Conservation (phyloP, 164 flowering plant genomes). For the Santalum album region DNA sequence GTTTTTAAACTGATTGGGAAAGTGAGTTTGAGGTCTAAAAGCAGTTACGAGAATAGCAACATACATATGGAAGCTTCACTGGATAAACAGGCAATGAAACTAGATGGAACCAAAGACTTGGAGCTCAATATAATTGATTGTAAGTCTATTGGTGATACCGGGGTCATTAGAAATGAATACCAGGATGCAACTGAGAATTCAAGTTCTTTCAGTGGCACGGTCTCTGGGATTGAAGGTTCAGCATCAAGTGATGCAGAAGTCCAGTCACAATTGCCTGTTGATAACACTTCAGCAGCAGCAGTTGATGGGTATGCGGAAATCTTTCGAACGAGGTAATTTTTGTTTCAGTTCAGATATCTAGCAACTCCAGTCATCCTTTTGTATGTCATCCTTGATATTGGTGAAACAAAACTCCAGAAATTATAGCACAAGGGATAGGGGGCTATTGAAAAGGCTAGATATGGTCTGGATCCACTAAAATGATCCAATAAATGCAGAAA, state of each 20-base stretch:
- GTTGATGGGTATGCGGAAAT: constrained; percentile 9
- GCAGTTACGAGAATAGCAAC: constrained; percentile 8
- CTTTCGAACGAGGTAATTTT: constrained; percentile 15
- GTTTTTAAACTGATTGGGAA: constrained; percentile 4
- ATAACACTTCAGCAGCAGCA: not conserved
- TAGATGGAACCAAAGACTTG: constrained; percentile 14
- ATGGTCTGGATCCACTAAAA: too few relatives aligned
- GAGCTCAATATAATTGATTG: constrained; percentile 20
- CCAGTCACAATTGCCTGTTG: constrained; percentile 14
- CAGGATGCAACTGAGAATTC: constrained; percentile 26
- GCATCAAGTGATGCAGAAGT: constrained; percentile 22
- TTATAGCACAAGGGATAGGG: too few relatives aligned
- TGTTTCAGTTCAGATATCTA: not conserved
- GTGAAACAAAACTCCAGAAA: too few relatives aligned
- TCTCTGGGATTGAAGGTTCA: constrained; percentile 11
- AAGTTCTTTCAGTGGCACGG: constrained; percentile 29
- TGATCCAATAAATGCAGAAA: too few relatives aligned
- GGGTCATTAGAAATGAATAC: constrained; percentile 5
- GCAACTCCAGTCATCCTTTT: too few relatives aligned
- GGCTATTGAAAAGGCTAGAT: too few relatives aligned
- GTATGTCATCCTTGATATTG: too few relatives aligned
- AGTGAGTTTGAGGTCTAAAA: constrained; percentile 9
- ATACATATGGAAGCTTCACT: constrained; percentile 6
- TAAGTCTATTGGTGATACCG: not conserved
- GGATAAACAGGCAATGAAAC: constrained; percentile 2